A percentile compares a stretch with the other conserved stretches of the same genome.
These are phyloP conservation scores for Apium graveolens DNA, from an alignment of 129 eudicot species.

Conservation along the genomic window DNA sequence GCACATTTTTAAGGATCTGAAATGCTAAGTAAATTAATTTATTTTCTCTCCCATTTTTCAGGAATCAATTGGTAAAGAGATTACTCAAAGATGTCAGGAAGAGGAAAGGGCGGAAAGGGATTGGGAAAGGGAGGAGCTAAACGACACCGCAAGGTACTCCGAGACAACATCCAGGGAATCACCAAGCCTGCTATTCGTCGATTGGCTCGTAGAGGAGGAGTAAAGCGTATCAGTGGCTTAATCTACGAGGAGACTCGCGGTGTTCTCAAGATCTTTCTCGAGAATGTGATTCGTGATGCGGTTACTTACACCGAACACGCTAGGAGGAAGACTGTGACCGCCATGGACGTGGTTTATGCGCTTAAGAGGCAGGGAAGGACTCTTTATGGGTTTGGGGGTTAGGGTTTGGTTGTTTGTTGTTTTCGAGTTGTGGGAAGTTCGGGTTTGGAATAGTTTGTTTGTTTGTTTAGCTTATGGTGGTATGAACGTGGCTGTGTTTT, in stretches of 20 bases:
- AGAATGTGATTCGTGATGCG: conserved; percentile 14
- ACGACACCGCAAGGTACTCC: conserved; percentile 9
- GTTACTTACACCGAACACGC: conserved; percentile 18
- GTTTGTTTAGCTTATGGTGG: no score
- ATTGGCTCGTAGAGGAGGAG: conserved; percentile 15
- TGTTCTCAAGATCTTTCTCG: conserved; percentile 15
- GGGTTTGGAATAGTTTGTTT: no score
- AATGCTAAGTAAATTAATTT: neutral
- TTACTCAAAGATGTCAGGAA: conserved; percentile 2
- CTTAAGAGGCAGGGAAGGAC: conserved; percentile 19
- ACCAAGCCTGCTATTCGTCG: conserved; percentile 15
- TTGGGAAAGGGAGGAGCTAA: conserved; percentile 21
- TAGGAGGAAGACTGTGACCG: conserved; percentile 15
- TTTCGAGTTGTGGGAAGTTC: no score
- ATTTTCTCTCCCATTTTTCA: neutral
- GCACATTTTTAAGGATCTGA: neutral
- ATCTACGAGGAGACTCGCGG: conserved; percentile 22
- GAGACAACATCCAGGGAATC: conserved; percentile 21
- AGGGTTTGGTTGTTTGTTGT: neutral
- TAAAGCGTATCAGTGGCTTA: conserved; percentile 17
- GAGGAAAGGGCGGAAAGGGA: conserved; percentile 21
- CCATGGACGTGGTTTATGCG: conserved; percentile 19
- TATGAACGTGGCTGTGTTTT: no score
- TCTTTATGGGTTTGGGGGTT: conserved; percentile 16
- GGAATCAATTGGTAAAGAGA: neutral